These are phyloP conservation scores for Asterochloris sp. DNA, from an alignment of 139 green algal species.

Conservation along the genomic window DNA sequence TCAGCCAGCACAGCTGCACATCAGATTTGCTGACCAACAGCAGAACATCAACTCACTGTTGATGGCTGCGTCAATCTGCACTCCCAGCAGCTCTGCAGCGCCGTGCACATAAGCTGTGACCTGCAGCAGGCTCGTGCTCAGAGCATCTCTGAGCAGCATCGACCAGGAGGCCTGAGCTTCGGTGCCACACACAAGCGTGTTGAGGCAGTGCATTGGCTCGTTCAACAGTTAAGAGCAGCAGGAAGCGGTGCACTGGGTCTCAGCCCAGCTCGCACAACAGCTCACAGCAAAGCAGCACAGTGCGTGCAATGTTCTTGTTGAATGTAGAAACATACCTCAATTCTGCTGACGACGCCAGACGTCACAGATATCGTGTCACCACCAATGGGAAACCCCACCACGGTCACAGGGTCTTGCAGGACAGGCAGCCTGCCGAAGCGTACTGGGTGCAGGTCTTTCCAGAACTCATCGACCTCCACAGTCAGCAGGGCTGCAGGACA, in stretches of 20 bases:
- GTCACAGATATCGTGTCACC: slow-evolving; percentile 87
- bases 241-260: no score
- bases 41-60: slow-evolving; percentile 40
- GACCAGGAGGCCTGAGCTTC: no score
- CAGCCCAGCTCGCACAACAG: no score
- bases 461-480: slow-evolving; percentile 89
- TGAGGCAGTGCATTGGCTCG: no score
- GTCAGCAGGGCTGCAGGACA: slow-evolving; percentile 55
- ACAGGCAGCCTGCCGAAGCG: slow-evolving; percentile 72
- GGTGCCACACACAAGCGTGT: no score
- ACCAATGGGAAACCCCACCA: slow-evolving; percentile 84
- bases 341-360: slow-evolving; percentile 73
- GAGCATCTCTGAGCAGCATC: no score
- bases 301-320: no score
- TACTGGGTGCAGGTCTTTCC: slow-evolving; percentile 65
- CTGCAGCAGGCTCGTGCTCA: no score
- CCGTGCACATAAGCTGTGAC: slow-evolving; percentile 94
- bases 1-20: no score
- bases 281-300: no score
- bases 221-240: no score
- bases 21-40: not conserved
- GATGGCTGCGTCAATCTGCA: slow-evolving; percentile 82
- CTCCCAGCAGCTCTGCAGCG: slow-evolving; percentile 83
- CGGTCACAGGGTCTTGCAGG: slow-evolving; percentile 80
- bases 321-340: slow-evolving; percentile 50